A percentile compares a stretch with the other conserved stretches of the same genome.
phyloP scores from a whole-genome alignment of 768 basidiomycete species.

The Tricholoma bakamatsutake region DNA sequence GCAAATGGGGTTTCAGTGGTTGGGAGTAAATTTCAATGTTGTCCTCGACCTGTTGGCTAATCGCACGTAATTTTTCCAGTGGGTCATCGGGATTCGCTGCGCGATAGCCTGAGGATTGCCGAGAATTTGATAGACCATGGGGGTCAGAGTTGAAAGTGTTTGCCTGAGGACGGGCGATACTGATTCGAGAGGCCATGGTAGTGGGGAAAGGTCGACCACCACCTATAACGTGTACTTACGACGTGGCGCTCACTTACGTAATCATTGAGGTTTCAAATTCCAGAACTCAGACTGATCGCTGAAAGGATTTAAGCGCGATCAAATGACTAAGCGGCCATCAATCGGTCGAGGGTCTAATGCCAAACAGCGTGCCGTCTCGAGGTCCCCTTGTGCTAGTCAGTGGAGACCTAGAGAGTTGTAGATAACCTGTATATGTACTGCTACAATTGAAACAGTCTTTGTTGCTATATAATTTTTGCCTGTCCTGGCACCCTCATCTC shows the following conservation, averaged over 20 bases:
- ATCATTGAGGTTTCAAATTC: slow-evolving; percentile 10
- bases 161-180: slow-evolving; percentile 66
- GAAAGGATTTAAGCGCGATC: too few relatives aligned
- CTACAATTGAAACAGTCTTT: too few relatives aligned
- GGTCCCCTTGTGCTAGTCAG: too few relatives aligned
- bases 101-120: slow-evolving; percentile 65
- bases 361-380: too few relatives aligned
- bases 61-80: slow-evolving; percentile 65
- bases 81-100: slow-evolving; percentile 81
- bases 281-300: background rate
- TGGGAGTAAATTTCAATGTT: slow-evolving; percentile 88
- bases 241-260: slow-evolving; percentile 42
- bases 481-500: too few relatives aligned
- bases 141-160: slow-evolving; percentile 64
- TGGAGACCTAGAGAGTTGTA: too few relatives aligned
- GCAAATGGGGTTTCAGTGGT: slow-evolving; percentile 90
- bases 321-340: too few relatives aligned
- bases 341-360: too few relatives aligned
- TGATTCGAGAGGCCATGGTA: slow-evolving; percentile 79
- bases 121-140: slow-evolving; percentile 73
- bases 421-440: too few relatives aligned
- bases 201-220: slow-evolving; percentile 17
- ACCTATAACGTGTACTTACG: slow-evolving; percentile 36
- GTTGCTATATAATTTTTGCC: too few relatives aligned
- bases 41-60: slow-evolving; percentile 82